Evolutionary conservation across 31 red algal species (phyloP).

Genomic region (Bonnemaisonia californica): DNA sequence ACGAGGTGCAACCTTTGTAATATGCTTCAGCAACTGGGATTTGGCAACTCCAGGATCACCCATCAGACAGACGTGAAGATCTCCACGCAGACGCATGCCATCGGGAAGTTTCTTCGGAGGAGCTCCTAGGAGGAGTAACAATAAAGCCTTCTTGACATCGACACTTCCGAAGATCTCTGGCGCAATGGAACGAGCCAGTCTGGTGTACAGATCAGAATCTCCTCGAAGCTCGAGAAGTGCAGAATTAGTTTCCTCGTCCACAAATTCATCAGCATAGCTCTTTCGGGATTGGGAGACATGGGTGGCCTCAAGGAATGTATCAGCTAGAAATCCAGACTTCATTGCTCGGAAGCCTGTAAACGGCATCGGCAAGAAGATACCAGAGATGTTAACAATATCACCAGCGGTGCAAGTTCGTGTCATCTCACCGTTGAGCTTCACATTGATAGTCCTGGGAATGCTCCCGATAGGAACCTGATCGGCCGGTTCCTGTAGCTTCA

Average conservation of each 20-base stretch:
- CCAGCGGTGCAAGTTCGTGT: slow-evolving; percentile 81
- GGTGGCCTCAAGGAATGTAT: slow-evolving; percentile 89
- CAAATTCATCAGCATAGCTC: slow-evolving; percentile 73
- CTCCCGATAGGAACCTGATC: slow-evolving; percentile 96
- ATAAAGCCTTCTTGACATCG: slow-evolving; percentile 96
- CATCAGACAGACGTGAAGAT: slow-evolving; percentile 97
- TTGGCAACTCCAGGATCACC: slow-evolving; percentile 99
- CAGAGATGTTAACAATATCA: slow-evolving; percentile 79
- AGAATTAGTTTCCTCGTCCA: slow-evolving; percentile 58
- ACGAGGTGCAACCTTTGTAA: slow-evolving; percentile 84
- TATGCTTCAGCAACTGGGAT: slow-evolving; percentile 96
- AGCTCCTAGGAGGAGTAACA: slow-evolving; percentile 88
- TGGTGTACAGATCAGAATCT: slow-evolving; percentile 69
- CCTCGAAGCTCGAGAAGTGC: slow-evolving; percentile 48
- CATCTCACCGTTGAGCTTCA: slow-evolving; percentile 85
- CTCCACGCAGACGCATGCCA: slow-evolving; percentile 95
- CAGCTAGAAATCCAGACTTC: slow-evolving; percentile 88
- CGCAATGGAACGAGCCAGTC: slow-evolving; percentile 89
- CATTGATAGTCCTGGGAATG: slow-evolving; percentile 92
- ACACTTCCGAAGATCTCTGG: slow-evolving; percentile 97
- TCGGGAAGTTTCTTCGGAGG: slow-evolving; percentile 84
- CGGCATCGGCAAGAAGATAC: slow-evolving; percentile 92
- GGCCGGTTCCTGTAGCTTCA: slow-evolving; percentile 93
- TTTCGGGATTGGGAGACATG: slow-evolving; percentile 83
- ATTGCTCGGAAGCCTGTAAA: slow-evolving; percentile 83